phyloP scores from a whole-genome alignment of 2,329 filamentous ascomycete species.

The Akanthomyces uredinophilus region DNA sequence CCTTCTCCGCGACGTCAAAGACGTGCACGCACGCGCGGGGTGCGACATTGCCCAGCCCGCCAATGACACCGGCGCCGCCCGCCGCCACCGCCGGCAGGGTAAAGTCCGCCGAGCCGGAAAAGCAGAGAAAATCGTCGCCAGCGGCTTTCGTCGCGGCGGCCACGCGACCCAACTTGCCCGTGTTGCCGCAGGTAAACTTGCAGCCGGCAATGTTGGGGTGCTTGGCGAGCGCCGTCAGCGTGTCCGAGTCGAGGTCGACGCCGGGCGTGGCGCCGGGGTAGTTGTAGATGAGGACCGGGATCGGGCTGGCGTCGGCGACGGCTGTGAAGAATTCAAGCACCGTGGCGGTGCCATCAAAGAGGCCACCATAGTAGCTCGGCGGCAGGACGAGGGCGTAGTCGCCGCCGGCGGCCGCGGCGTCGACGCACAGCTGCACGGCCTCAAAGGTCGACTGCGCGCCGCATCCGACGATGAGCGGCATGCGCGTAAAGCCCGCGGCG shows the following conservation, averaged over 20 bases:
- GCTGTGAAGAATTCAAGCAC: slow-evolving; percentile 61
- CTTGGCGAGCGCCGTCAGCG: slow-evolving; percentile 51
- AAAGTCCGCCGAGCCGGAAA: slow-evolving; percentile 71
- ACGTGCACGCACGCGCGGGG: slow-evolving; percentile 61
- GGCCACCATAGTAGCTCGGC: slow-evolving; percentile 67
- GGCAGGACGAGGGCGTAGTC: slow-evolving; percentile 73
- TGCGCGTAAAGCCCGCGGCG: slow-evolving; percentile 53
- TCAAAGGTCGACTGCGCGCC: slow-evolving; percentile 70
- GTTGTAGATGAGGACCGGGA: slow-evolving; percentile 66
- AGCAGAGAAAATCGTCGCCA: slow-evolving; percentile 59
- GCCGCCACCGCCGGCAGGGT: slow-evolving; percentile 62
- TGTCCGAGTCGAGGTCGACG: slow-evolving; percentile 59
- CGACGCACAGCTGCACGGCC: slow-evolving; percentile 62
- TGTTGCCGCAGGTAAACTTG: slow-evolving; percentile 67
- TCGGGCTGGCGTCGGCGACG: slow-evolving; percentile 56
- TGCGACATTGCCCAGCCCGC: slow-evolving; percentile 66
- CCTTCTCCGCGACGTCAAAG: slow-evolving; percentile 54
- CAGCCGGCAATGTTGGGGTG: slow-evolving; percentile 64
- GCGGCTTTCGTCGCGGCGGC: slow-evolving; percentile 43
- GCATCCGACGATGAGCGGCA: slow-evolving; percentile 73
- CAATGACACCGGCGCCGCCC: slow-evolving; percentile 67
- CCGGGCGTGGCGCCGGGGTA: slow-evolving; percentile 61
- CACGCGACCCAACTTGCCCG: slow-evolving; percentile 62
- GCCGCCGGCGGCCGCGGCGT: slow-evolving; percentile 64
- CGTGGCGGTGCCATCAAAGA: slow-evolving; percentile 53